phyloP scores from a whole-genome alignment of 2,329 filamentous ascomycete genomes.

The Paraconiothyrium sp. region DNA sequence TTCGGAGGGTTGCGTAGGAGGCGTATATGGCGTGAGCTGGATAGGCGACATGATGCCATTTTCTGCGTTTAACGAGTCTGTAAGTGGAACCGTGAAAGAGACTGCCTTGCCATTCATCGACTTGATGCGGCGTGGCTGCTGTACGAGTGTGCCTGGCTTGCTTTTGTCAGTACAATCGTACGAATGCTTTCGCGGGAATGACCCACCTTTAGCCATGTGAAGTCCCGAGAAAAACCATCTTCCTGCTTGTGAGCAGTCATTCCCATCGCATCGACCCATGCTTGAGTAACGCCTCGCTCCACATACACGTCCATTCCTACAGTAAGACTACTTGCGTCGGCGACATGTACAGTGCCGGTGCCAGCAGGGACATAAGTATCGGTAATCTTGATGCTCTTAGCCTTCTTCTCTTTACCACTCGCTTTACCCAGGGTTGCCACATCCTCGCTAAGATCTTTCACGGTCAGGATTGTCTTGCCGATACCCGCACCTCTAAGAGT shows the following conservation, averaged over 20 bases:
- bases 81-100: slow-evolving; percentile 19
- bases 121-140: slow-evolving; percentile 18
- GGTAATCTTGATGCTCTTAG: slow-evolving; percentile 11
- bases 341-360: slow-evolving; percentile 15
- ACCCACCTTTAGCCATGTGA: slow-evolving; percentile 9
- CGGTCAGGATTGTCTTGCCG: slow-evolving; percentile 15
- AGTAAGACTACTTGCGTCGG: slow-evolving; percentile 9
- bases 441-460: slow-evolving; percentile 14
- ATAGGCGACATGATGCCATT: slow-evolving; percentile 17
- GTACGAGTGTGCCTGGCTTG: slow-evolving; percentile 9
- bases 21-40: slow-evolving; percentile 19
- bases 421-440: slow-evolving; percentile 12
- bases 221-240: not conserved
- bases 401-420: slow-evolving; percentile 10
- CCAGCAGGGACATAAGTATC: slow-evolving; percentile 18
- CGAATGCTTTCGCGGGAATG: not conserved
- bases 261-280: slow-evolving; percentile 21
- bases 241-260: slow-evolving; percentile 16
- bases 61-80: slow-evolving; percentile 18
- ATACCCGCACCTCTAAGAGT: slow-evolving; percentile 16
- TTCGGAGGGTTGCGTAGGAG: slow-evolving; percentile 17
- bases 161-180: not conserved
- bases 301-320: slow-evolving; percentile 19
- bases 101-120: slow-evolving; percentile 20
- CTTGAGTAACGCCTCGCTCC: slow-evolving; percentile 16